Percentiles rank a stretch among this genome's conserved stretches.
Conservation (phyloP, 768 basidiomycete species). For the Russula vinacea region DNA sequence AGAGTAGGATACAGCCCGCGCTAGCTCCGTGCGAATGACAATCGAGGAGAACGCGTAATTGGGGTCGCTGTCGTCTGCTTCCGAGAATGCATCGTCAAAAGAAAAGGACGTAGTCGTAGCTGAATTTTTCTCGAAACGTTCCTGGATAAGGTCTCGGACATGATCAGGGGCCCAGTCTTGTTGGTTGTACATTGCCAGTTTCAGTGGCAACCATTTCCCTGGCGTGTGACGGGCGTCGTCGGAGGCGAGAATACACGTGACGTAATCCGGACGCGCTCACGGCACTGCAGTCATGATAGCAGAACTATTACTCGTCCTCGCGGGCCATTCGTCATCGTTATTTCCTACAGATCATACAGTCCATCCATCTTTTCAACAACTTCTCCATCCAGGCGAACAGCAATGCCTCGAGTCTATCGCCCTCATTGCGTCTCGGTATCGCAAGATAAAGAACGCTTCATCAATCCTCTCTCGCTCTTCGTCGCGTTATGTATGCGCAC, state of each 20-base stretch:
- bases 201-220: background rate
- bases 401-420: conserved; percentile 80
- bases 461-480: conserved; percentile 49
- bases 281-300: conserved; percentile 63
- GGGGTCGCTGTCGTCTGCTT: conserved; percentile 50
- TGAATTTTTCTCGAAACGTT: background rate
- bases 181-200: conserved; percentile 15
- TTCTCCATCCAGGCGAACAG: conserved; percentile 87
- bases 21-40: conserved; percentile 60
- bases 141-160: conserved; percentile 2
- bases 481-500: conserved; percentile 75
- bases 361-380: conserved; percentile 60
- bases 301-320: conserved; percentile 81
- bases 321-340: conserved; percentile 83
- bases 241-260: conserved; percentile 10
- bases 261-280: background rate
- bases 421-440: conserved; percentile 70
- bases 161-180: conserved; percentile 8
- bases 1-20: conserved; percentile 45
- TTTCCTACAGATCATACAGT: conserved; percentile 60
- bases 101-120: conserved; percentile 10
- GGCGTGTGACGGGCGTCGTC: background rate
- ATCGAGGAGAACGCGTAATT: conserved; percentile 56
- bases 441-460: conserved; percentile 62
- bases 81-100: conserved; percentile 66